Base-by-base conservation (phyloP, 441 rosid species). In the Erysimum cheiri region DNA sequence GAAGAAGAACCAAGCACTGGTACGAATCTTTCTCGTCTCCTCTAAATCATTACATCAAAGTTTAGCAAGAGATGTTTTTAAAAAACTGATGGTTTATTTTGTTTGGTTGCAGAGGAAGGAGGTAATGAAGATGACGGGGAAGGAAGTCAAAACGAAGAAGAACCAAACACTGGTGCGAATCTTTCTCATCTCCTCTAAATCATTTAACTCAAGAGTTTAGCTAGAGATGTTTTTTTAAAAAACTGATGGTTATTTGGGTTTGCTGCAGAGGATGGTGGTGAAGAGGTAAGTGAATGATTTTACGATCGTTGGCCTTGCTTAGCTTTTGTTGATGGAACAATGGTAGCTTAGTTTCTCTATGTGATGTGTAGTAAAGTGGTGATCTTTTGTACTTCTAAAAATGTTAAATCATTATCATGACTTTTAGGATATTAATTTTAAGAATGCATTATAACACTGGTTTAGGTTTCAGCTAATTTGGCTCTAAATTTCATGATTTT, bases 211-310 rank as follows among this genome's bases (percentile, higher is more conserved):
- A 68, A 19, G 22, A 3, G 43, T 22, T 41, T 29, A 57, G 57
- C 36, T 31, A 9, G 15, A 26, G 28, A 17, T 0, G 10, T 35
- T 33, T 8, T 3, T 33, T 3, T 33, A 1, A 13, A 31, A 43
- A 44, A 26, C 48, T 52, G 39, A 70, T 60, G 26, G 1, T 70
- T 12, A 22, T 52, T 53, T 71, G 56, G 19, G 53, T 53, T 32
- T 19, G 24, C 44, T 71, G 69, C 63, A 71, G 75, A 54, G 46
- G 56, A 53, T 43, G 63, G 50, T 52, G 63, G 44, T 52, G 47
- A 71, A 33, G 63, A 62, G 19, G 40, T 53, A 33, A 62, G 55
- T 14, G n/a, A 53, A 33, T 71, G 40, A 71, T 49, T 24, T 32
- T 39, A 29, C 6, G 2, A 41, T 31, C 36, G 4, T 43, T 32